Evolutionary conservation across 1,284 basidiomycete species (phyloP).

Genomic region (Leccinum pallidistipes): DNA sequence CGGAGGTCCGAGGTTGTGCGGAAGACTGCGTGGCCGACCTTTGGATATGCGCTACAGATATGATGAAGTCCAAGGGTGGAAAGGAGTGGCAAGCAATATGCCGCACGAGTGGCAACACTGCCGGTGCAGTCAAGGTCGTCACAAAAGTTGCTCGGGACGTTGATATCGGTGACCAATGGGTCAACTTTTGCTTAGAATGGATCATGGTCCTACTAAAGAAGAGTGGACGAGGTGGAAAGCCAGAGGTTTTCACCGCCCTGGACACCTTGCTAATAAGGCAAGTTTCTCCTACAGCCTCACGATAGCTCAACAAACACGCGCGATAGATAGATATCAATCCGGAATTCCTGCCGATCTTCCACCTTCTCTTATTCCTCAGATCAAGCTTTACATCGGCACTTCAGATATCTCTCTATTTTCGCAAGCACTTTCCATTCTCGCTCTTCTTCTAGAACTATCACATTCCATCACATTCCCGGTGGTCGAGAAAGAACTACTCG

Average conservation of each 20-base stretch:
- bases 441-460: conserved; percentile 69
- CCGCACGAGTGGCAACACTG: conserved; percentile 70
- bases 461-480: conserved; percentile 66
- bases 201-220: conserved; percentile 77
- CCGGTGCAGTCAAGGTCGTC: conserved; percentile 71
- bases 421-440: conserved; percentile 69
- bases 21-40: conserved; percentile 85
- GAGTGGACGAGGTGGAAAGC: conserved; percentile 77
- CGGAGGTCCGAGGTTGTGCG: conserved; percentile 84
- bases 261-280: conserved; percentile 72
- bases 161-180: conserved; percentile 72
- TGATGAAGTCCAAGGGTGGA: conserved; percentile 56
- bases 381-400: conserved; percentile 72
- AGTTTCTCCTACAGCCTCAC: conserved; percentile 16
- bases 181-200: conserved; percentile 78
- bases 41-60: conserved; percentile 83
- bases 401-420: conserved; percentile 79
- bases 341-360: conserved; percentile 65
- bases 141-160: conserved; percentile 71
- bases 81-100: conserved; percentile 85
- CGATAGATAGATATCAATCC: conserved; percentile 60
- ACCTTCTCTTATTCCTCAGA: conserved; percentile 63
- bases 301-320: conserved; percentile 8
- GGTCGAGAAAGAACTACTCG: conserved; percentile 70
- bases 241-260: conserved; percentile 79